Conservation (phyloP, 495 filamentous ascomycete species). For the Penicillium crystallinum region DNA sequence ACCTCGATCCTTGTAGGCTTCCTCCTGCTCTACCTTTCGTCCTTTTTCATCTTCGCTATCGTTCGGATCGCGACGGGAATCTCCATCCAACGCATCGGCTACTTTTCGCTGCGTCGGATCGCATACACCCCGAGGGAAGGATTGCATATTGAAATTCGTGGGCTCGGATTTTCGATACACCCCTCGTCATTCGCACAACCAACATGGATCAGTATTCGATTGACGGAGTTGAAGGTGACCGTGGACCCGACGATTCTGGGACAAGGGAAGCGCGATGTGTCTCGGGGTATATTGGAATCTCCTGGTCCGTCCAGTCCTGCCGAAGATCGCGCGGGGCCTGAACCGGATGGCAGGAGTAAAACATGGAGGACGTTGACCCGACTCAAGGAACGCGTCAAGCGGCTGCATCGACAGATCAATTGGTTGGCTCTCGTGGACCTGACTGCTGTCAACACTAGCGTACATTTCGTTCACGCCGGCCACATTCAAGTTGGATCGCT, state of each 20-base stretch:
- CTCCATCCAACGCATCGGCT: slow-evolving; percentile 92
- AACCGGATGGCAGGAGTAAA: slow-evolving; percentile 49
- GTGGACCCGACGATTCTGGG: slow-evolving; percentile 63
- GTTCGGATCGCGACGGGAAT: slow-evolving; percentile 88
- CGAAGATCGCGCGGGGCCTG: slow-evolving; percentile 17
- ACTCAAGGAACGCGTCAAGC: slow-evolving; percentile 79
- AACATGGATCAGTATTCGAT: slow-evolving; percentile 88
- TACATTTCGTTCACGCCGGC: slow-evolving; percentile 74
- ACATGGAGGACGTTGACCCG: slow-evolving; percentile 72
- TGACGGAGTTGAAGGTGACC: slow-evolving; percentile 79
- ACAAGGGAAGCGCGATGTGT: slow-evolving; percentile 35
- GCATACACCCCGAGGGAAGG: slow-evolving; percentile 84
- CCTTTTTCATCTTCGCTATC: slow-evolving; percentile 91
- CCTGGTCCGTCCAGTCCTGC: slow-evolving; percentile 21
- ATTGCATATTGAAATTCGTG: slow-evolving; percentile 81
- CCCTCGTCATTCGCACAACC: slow-evolving; percentile 93
- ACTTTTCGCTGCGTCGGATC: slow-evolving; percentile 83
- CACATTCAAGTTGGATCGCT: slow-evolving; percentile 78
- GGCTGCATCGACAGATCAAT: slow-evolving; percentile 75
- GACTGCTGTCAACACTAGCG: slow-evolving; percentile 70
- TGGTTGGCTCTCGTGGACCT: slow-evolving; percentile 91
- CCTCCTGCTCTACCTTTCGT: slow-evolving; percentile 80
- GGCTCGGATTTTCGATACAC: slow-evolving; percentile 80
- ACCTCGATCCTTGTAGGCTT: slow-evolving; percentile 80
- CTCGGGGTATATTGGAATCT: slow-evolving; percentile 17